phyloP scores from a whole-genome alignment of 2,329 filamentous ascomycete genomes.

The Tolypocladium album region DNA sequence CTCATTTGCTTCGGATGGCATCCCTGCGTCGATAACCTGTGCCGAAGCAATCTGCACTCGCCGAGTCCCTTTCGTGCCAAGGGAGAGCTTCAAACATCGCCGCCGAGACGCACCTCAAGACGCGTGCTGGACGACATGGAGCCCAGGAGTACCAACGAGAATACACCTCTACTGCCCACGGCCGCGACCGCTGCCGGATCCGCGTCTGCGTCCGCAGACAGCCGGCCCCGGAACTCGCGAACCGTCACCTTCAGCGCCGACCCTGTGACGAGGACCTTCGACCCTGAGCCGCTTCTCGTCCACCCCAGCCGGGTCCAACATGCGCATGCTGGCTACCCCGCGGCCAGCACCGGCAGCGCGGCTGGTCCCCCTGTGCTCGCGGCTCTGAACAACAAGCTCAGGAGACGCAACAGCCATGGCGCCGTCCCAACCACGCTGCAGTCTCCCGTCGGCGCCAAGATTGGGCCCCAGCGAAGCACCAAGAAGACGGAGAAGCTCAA shows the following conservation, averaged over 20 bases:
- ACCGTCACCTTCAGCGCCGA: slow-evolving; percentile 72
- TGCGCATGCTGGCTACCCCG: slow-evolving; percentile 23
- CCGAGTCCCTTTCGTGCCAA: neutral
- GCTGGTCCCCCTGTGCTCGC: slow-evolving; percentile 53
- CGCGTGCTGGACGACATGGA: neutral
- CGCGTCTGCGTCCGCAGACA: neutral
- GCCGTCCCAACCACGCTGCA: slow-evolving; percentile 24
- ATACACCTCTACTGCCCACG: slow-evolving; percentile 1
- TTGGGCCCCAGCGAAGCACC: slow-evolving; percentile 88
- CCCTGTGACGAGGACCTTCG: slow-evolving; percentile 50
- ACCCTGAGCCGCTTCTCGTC: slow-evolving; percentile 29
- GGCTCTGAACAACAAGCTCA: slow-evolving; percentile 76
- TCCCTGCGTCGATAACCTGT: neutral
- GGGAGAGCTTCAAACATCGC: neutral
- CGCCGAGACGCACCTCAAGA: neutral
- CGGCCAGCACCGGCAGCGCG: slow-evolving; percentile 21
- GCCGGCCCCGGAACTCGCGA: slow-evolving; percentile 37
- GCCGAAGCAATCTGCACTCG: neutral
- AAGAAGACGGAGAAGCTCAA: slow-evolving; percentile 97
- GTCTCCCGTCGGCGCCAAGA: slow-evolving; percentile 47
- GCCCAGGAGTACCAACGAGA: neutral
- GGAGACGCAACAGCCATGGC: slow-evolving; percentile 75
- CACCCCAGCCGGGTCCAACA: slow-evolving; percentile 11
- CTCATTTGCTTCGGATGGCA: neutral
- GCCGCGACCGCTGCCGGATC: neutral